Base-by-base conservation (phyloP, 2,329 filamentous ascomycete species). In the Orbilia oligospora region DNA sequence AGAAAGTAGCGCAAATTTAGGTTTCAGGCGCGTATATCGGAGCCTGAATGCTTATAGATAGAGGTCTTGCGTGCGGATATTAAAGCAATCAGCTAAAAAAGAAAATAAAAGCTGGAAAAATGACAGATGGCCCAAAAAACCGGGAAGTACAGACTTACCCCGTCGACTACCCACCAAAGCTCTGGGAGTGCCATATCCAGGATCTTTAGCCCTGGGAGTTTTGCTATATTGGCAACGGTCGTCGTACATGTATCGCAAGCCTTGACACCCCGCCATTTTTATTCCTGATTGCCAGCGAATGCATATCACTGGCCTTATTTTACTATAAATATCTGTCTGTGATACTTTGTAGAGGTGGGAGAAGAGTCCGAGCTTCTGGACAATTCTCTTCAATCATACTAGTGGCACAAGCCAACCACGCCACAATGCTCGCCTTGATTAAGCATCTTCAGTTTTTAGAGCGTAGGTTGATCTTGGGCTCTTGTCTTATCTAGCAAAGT, bases 171-270 rank as follows among this genome's bases (percentile, higher is more conserved):
- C 33, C 10, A 36, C 33, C 33, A 1, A 36, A 12, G 33, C 6
- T 1, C 30, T 14, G 53, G 53, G 16, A 58, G 33, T 2, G 30
- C 30, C 16, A 58, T 20, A 38, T 58, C 53, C n/a, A 58, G 53
- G n/a, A 22, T 16, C 2, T 30, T 58, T 3, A 38, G 5, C 5
- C 30, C 30, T 33, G 16, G 14, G 2, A 58, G 20, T 5, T 12
- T 10, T 30, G 9, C 2, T 1, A 9, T 10, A 27, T 55, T 67
- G 16, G n/a, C n/a, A 44, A 67, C 20, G 1, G 64, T 53, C 10
- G 33, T 20, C 1, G 20, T 36, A 14, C 64, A 67, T n/a, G 30
- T 67, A 5, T n/a, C 5, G 30, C 64, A 67, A 5, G 64, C 27
- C 18, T 6, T 1, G 16, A 53, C 41, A 14, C 20, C 5, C 27